Base-by-base conservation (phyloP, 2,329 filamentous ascomycete species). In the Coniella lustricola region DNA sequence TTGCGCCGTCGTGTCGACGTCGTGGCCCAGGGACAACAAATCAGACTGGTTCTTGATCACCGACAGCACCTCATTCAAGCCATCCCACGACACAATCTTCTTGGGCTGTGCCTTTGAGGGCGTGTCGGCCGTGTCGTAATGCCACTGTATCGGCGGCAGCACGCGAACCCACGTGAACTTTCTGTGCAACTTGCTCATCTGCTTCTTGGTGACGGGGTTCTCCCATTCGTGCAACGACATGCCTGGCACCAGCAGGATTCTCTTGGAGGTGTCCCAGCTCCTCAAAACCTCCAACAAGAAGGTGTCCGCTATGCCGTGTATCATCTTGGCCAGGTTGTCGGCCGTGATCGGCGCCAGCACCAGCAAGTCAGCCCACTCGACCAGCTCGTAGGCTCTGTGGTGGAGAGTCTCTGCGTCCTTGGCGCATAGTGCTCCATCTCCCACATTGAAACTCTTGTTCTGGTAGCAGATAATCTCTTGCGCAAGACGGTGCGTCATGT, bases 141-240 rank as follows among this genome's bases (percentile, higher is more conserved):
- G 80, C 87, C 88, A 95, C 14, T 95, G 67, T 31, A 94, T 81
- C 0, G 90, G 89, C 36, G 85, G 76, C 63, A 95, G 76, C 37
- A 93, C 81, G 53, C 85, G 79, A 45, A 95, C 79, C 88, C 89
- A 95, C 46, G 83, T 84, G 88, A 88, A 95, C 63, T 89, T 90
- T 54, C 81, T 74, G 55, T 84, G 77, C 36, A 95, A 80, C 67
- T 94, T 93, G 65, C 80, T 85, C 52, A 95, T 76, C 62, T 95
- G 90, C 59, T 89, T 85, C 68, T 87, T 87, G 14, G 88, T 95
- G 68, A 90, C 83, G 2, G 90, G 88, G 59, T 93, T 90, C 61
- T 90, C 82, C 89, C 89, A 95, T 81, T 91, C 90, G 52, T 86
- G 77, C 1, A 81, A 81, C 31, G 87, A 91, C 90, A 96, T 94